Conservation (phyloP, 345 rosid genomes). For the Orychophragmus violaceus region DNA sequence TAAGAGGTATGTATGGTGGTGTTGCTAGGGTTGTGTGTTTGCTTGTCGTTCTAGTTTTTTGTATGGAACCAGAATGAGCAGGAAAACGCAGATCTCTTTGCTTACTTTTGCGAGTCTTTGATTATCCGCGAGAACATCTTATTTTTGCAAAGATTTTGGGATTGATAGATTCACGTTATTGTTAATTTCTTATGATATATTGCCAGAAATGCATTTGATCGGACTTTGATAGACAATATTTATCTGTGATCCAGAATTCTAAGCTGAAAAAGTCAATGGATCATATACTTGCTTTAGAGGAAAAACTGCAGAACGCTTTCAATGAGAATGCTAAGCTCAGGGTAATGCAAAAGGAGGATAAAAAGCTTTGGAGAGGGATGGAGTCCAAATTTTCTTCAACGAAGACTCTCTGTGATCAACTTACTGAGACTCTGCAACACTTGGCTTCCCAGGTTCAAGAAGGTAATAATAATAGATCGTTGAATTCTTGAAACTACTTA, state of each 20-base stretch:
- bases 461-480: slow-evolving; percentile 42
- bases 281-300: slow-evolving; percentile 53
- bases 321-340: slow-evolving; percentile 85
- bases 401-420: slow-evolving; percentile 67
- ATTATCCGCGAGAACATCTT: too few relatives aligned
- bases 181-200: neutral
- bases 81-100: too few relatives aligned
- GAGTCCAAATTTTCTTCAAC: slow-evolving; percentile 85
- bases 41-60: neutral
- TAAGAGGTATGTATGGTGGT: too few relatives aligned
- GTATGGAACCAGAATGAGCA: too few relatives aligned
- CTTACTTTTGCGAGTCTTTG: neutral
- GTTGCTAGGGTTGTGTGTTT: neutral
- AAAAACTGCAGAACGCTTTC: slow-evolving; percentile 74
- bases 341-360: slow-evolving; percentile 82
- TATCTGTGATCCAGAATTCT: slow-evolving; percentile 40
- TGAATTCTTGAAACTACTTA: neutral
- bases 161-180: too few relatives aligned
- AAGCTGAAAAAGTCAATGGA: slow-evolving; percentile 77
- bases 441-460: slow-evolving; percentile 72
- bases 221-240: too few relatives aligned
- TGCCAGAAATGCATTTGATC: neutral
- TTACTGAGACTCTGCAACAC: slow-evolving; percentile 72
- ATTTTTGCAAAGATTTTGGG: too few relatives aligned
- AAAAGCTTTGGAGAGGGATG: slow-evolving; percentile 88